phyloP scores from a whole-genome alignment of 768 basidiomycete genomes.

The Kwoniella newhampshirensis region DNA sequence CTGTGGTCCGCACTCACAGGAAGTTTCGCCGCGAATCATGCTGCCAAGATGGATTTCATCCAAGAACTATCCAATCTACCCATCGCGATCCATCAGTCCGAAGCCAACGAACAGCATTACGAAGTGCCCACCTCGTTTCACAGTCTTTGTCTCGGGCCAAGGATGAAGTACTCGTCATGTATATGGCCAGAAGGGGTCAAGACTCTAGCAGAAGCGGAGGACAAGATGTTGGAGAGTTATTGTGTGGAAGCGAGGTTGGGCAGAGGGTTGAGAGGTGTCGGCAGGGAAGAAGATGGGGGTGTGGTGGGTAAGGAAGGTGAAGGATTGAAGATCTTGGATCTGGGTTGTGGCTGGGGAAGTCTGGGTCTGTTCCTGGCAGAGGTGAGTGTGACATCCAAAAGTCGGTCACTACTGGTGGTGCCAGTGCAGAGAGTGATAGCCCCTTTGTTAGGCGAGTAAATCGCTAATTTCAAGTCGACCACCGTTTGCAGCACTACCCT shows the following conservation, averaged over 20 bases:
- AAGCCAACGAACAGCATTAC: constrained; percentile 75
- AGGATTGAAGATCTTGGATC: constrained; percentile 65
- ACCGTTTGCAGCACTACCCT: constrained; percentile 71
- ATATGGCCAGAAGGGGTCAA: constrained; percentile 63
- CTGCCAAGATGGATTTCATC: constrained; percentile 68
- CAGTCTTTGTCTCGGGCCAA: constrained; percentile 65
- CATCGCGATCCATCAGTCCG: constrained; percentile 65
- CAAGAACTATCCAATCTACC: constrained; percentile 60
- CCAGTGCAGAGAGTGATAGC: too few species aligned
- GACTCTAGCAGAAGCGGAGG: constrained; percentile 65
- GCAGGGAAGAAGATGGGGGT: constrained; percentile 17
- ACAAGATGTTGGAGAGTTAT: constrained; percentile 66
- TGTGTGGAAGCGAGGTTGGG: constrained; percentile 65
- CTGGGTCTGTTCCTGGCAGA: constrained; percentile 66
- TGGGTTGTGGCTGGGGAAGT: constrained; percentile 77
- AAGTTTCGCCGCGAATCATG: constrained; percentile 61
- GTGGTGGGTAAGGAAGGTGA: constrained; percentile 54
- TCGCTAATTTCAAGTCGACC: too few species aligned
- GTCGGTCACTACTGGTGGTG: too few species aligned
- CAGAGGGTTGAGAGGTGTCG: constrained; percentile 37
- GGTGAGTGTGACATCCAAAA: constrained; percentile 56
- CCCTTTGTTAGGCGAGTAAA: too few species aligned
- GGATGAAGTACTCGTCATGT: constrained; percentile 68
- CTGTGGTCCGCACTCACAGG: too few species aligned
- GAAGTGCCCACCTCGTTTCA: constrained; percentile 64